phyloP scores from a whole-genome alignment of 495 filamentous ascomycete genomes.

The Poronia punctata region DNA sequence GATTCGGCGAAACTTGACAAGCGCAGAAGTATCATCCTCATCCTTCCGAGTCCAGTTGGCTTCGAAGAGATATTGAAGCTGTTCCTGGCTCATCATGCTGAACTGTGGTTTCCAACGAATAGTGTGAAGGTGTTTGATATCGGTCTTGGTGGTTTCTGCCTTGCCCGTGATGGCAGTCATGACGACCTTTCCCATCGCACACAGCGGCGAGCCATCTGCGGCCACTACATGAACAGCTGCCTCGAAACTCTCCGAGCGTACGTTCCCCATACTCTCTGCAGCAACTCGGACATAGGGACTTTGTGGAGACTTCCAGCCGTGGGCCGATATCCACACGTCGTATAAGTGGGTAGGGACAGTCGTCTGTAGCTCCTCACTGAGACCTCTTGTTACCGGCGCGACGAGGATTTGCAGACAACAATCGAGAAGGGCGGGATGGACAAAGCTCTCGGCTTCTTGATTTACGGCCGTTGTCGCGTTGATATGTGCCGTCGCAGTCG shows the following conservation, averaged over 20 bases:
- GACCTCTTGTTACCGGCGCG: constrained; percentile 15
- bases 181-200: constrained; percentile 13
- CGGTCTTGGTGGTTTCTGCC: neutral
- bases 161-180: constrained; percentile 15
- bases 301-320: constrained; percentile 21
- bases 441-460: constrained; percentile 20
- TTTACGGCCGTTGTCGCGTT: constrained; percentile 11
- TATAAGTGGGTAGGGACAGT: constrained; percentile 19
- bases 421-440: constrained; percentile 37
- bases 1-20: too few species aligned
- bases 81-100: constrained; percentile 17
- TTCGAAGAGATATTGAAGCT: constrained; percentile 11
- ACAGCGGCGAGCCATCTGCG: constrained; percentile 21
- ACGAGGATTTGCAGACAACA: constrained; percentile 28
- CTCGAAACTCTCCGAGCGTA: constrained; percentile 9
- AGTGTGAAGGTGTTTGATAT: constrained; percentile 21
- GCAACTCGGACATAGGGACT: constrained; percentile 16
- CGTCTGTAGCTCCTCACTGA: constrained; percentile 13
- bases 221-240: constrained; percentile 20
- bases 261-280: constrained; percentile 3
- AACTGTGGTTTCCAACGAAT: constrained; percentile 29
- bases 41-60: constrained; percentile 12
- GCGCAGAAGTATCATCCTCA: constrained; percentile 12
- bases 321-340: constrained; percentile 23
- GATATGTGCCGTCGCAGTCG: constrained; percentile 14